Evolutionary conservation across 2,329 filamentous ascomycete species (phyloP), one percentile per base, ranked within the genome.

Genomic region (Cladosporium sp.): DNA sequence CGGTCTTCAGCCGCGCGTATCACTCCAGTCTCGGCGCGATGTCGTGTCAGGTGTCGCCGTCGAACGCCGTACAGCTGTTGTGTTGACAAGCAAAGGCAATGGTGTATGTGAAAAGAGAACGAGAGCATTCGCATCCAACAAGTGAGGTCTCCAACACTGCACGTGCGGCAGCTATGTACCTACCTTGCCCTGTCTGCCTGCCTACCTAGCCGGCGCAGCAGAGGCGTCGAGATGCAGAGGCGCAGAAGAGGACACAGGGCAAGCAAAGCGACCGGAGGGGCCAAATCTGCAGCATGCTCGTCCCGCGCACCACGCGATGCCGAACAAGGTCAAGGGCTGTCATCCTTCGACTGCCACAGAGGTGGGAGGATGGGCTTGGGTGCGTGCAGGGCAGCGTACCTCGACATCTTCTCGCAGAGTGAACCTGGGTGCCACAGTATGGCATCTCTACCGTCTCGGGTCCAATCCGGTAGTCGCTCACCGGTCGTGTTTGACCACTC

Each of bases 101-200:
- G 32, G 15, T n/a, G 32, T 36, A 17, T 36, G 37, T 7, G 39
- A 11, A 24, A 27, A 24, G 19, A n/a, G 13, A n/a, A n/a, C 20
- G 39, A 41, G 7, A 7, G 39, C 20, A 18, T 24, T 27, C 11
- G 18, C 34, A 24, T 27, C 37, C 37, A 41, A 32, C 45, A 48
- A 41, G 37, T 32, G 37, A 18, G 40, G 29, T 41, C 29, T 36
- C 34, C 27, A 48, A 40, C 36, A 24, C n/a, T 29, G 36, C 15
- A 36, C 45, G 45, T 48, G 45, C 45, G 27, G 36, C 17, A 38
- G 42, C 42, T 44, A 42, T 20, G 24, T 15, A 34, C 32, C 32
- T 15, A n/a, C n/a, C n/a, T n/a, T n/a, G n/a, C n/a, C n/a, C n/a
- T n/a, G n/a, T n/a, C n/a, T n/a, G n/a, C n/a, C n/a, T n/a, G n/a